Base-by-base conservation (phyloP, 129 eudicot genomes). In the Oenanthe sinensis region DNA sequence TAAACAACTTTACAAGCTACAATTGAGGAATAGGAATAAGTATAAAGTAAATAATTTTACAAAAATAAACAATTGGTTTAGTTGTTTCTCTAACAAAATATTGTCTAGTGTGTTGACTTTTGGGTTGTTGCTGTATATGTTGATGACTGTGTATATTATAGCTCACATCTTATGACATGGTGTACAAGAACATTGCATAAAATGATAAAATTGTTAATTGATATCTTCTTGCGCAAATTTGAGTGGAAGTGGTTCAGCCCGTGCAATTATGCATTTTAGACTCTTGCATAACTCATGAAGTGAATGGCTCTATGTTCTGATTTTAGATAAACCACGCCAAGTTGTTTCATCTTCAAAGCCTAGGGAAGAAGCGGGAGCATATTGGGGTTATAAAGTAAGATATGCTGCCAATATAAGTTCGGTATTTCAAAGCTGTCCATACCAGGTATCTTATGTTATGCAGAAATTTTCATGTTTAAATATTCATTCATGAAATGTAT, bases 351-450 rank as follows among this genome's bases (percentile, higher is more conserved):
- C 96, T 46, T 86, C 91, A 49, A 90, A 83, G 78, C 98, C 98
- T 68, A 85, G 79, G 83, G 96, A 91, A 75, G 91, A 88, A 80
- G 87, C 76, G 47, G 96, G 96, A 63, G 89, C 83, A 84, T 95
- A 91, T 78, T 95, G 98, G 98, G 98, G 98, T 39, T 92, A 95
- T 77, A 95, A 84, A 80, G 97, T 92, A 75, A 83, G 98, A 81
- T 92, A 95, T 83, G 97, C 98, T 69, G 75, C 97, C 52, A 95
- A 90, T 79, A 83, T 95, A 78, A 92, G 89, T 76, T 88, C 94
- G 24, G 94, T 85, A 40, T 67, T 95, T 62, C 83, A 90, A 46
- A 47, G 82, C 78, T 84, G 94, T 88, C 94, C 92, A 54, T 87
- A 85, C 84, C 87, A 87, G 98, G 98, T 95, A 79, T 52, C 28